Evolutionary conservation across 1,139 yeast genomes (phyloP), one percentile per base, ranked within the genome.

Genomic region (Pichia cactophila): DNA sequence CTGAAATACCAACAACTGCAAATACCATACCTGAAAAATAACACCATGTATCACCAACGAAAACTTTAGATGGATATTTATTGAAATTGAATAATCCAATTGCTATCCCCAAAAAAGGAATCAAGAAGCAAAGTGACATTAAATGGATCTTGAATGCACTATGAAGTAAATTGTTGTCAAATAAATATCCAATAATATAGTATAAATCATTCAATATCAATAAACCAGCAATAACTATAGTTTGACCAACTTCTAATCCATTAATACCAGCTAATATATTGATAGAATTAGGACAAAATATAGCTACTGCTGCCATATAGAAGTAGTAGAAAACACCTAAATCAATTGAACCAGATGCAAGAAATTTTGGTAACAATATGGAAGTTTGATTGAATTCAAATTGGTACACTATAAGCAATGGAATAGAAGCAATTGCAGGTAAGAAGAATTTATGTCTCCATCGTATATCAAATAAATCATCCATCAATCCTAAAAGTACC

Each of bases 1-100:
- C 97, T 53, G 88, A 75, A 42, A 92, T 94, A 3, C 97, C 97
- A 29, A 88, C 96, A 38, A 90, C 94, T 0, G 97, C 98, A 68
- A 92, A 90, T 1, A 92, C 96, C 98, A 92, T 92, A 4, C 99
- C 99, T 33, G 96, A 88, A 66, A 92, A 89, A 68, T 94, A 92
- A 68, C 99, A 92, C 70, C 86, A 94, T 0, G 98, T 92, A 63
- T 92, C 99, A 26, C 99, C 99, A 4, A 94, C 99, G 70, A 92
- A 92, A 1, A 88, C 97, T 51, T 70, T 69, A 0, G 98, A 89
- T 1, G 98, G 98, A 70, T 74, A 92, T 84, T 92, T 86, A 65
- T 92, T 92, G 71, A 75, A 83, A 59, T 78, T 80, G 56, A 86
- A 76, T 48, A 92, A 69, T 0, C 88, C 95, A 2, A 83, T 54